Evolutionary conservation across 495 filamentous ascomycete genomes (phyloP), one percentile per base, ranked within the genome.

Genomic region (Penicillium cinerascens): DNA sequence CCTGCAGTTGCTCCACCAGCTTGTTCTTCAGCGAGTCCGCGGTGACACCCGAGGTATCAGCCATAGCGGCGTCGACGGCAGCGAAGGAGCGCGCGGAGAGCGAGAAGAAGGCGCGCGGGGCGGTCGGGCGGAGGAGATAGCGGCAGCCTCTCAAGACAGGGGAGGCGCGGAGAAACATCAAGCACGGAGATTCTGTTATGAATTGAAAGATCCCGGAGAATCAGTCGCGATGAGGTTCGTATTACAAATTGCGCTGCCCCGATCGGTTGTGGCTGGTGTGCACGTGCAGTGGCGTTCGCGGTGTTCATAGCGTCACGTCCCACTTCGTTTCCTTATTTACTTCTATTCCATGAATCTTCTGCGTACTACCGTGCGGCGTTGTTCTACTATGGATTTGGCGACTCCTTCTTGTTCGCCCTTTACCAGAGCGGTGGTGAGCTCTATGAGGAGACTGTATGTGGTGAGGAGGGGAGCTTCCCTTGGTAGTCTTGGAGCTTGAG

Each of bases 401-500:
- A 21, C 59, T 27, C 45, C 60, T 40, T 55, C 65, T 25, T 75
- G 79, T 23, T 85, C 83, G 36, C 82, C 82, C 1, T 92, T 96
- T 58, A 90, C 89, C 1, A 76, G 80, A 66, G 84, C 81, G 13
- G 91, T 96, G 35, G 86, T 97, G 42, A 79, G 74, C 66, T 83
- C 91, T 2, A 87, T 98, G 84, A 78, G 81, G 58, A 85, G 82
- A 58, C 76, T 97, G 91, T 96, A 75, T 64, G 87, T 78, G 36
- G 43, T 44, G 20, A 10, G 18, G 36, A 11, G 8, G 40, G 23
- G 42, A 47, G 56, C 56, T 61, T 55, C 54, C 45, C 35, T 51
- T 49, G 51, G 51, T 58, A 9, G 27, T 39, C 23, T 49, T 54
- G 42, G 45, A 60, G 45, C 52, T 55, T 50, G 49, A 54, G 44